phyloP scores from a whole-genome alignment of 148 eudicot genomes.

The Heliamphora exappendiculata region DNA sequence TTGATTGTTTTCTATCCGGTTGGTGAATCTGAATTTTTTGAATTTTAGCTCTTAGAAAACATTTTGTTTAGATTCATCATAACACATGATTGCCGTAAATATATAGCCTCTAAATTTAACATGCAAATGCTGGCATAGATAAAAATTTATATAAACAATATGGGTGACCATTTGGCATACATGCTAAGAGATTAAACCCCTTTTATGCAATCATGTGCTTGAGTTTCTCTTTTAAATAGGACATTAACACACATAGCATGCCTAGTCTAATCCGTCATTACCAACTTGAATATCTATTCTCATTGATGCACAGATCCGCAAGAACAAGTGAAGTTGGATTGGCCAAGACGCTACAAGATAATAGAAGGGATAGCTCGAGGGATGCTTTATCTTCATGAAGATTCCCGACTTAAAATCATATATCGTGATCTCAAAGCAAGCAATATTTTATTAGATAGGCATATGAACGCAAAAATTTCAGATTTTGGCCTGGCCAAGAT shows the following conservation, averaged over 20 bases:
- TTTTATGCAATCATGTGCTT: background rate
- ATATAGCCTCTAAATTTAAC: background rate
- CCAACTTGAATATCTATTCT: background rate
- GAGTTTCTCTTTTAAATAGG: too few relatives aligned
- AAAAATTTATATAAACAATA: too few relatives aligned
- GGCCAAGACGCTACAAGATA: too few relatives aligned
- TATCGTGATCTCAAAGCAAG: conserved; percentile 32
- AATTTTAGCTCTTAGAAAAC: background rate
- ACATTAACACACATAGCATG: too few relatives aligned
- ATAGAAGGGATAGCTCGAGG: conserved; percentile 27
- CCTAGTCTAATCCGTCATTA: too few relatives aligned
- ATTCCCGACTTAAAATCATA: conserved; percentile 22
- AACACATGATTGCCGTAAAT: background rate
- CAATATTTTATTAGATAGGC: conserved; percentile 30
- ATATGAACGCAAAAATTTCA: conserved; percentile 31
- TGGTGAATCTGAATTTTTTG: background rate
- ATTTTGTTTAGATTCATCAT: background rate
- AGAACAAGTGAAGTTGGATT: conserved; percentile 19
- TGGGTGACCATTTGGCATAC: too few relatives aligned
- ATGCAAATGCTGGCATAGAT: background rate
- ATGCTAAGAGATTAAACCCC: background rate
- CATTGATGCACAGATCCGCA: conserved; percentile 14
- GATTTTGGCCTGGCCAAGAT: conserved; percentile 38
- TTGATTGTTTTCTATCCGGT: conserved; percentile 26
- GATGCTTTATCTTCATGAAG: conserved; percentile 29